Evolutionary conservation across 1,139 yeast genomes (phyloP), one percentile per base, ranked within the genome.

Genomic region (Pichia sp.): DNA sequence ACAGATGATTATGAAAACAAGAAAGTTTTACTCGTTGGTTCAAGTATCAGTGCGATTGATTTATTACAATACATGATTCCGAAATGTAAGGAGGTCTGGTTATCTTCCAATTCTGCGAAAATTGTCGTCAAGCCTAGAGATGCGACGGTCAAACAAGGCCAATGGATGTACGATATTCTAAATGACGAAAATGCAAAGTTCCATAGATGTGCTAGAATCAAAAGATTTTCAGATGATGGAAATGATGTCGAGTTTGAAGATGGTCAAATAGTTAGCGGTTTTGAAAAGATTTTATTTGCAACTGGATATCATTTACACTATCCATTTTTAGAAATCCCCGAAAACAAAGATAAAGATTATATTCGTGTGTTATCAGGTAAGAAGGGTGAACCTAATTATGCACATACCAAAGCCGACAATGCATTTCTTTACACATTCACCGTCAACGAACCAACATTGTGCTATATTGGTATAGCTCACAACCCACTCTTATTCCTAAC

Each of bases 41-140:
- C 77, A 1, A 70, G 77, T 43, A 65, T 78, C 35, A 71, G 78
- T 58, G 75, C 82, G 3, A 66, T 75, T 30, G 81, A 79, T 57
- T 58, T 77, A 11, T 60, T 76, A 15, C 83, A 79, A 54, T 77
- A 79, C 50, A 58, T 76, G n/a, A 63, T 67, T 14, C 77, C 79
- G 0, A 61, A 67, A 8, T 38, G 66, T 67, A 38, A 38, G 15
- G 40, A 38, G 12, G 31, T 33, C n/a, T 42, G 32, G 27, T 22
- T 31, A 2, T 31, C 36, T 20, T 31, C 31, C n/a, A 40, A 33
- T 34, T 20, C 35, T 1, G 11, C 35, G 18, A 30, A 22, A 14
- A 20, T 18, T 8, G n/a, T 14, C 7, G 27, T 17, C 15, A 7
- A 14, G n/a, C 20, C 38, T 12, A 9, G 8, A 15, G 9, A 19